phyloP scores from a whole-genome alignment of 495 filamentous ascomycete genomes.

The Penicillium bovifimosum region DNA sequence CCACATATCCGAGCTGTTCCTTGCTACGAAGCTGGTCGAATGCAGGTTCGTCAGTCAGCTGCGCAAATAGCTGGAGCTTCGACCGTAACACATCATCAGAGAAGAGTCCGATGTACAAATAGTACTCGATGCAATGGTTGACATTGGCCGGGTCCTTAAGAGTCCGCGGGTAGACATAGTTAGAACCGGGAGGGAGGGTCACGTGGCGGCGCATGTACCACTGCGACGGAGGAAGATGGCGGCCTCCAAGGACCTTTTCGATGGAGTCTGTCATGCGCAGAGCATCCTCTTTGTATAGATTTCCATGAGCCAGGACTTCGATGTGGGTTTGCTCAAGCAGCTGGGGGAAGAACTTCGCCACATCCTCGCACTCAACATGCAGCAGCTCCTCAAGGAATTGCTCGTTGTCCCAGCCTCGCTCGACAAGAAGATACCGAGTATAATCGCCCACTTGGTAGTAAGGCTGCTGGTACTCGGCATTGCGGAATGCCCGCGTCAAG shows the following conservation, averaged over 20 bases:
- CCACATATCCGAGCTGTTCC: conserved; percentile 95
- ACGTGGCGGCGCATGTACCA: conserved; percentile 75
- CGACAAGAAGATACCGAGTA: conserved; percentile 69
- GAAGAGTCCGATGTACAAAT: conserved; percentile 71
- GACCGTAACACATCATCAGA: conserved; percentile 61
- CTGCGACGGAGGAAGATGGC: conserved; percentile 67
- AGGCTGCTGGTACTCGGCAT: conserved; percentile 81
- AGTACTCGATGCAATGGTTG: conserved; percentile 95
- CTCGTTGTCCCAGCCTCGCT: conserved; percentile 74
- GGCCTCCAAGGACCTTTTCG: conserved; percentile 72
- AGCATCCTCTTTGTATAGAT: conserved; percentile 93
- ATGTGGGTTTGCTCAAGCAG: conserved; percentile 80
- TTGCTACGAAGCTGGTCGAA: conserved; percentile 95
- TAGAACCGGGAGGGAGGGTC: conserved; percentile 69
- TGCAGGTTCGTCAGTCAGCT: conserved; percentile 85
- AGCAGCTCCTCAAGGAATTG: conserved; percentile 74
- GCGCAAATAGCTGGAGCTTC: conserved; percentile 77
- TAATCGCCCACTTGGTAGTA: conserved; percentile 89
- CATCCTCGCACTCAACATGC: conserved; percentile 64
- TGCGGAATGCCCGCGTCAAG: conserved; percentile 65
- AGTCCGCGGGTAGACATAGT: conserved; percentile 73
- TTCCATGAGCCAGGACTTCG: conserved; percentile 85
- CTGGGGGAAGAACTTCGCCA: conserved; percentile 73
- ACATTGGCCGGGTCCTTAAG: conserved; percentile 89
- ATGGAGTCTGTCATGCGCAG: conserved; percentile 78